Conservation (phyloP, 148 eudicot species). For the Camellia granthamiana region DNA sequence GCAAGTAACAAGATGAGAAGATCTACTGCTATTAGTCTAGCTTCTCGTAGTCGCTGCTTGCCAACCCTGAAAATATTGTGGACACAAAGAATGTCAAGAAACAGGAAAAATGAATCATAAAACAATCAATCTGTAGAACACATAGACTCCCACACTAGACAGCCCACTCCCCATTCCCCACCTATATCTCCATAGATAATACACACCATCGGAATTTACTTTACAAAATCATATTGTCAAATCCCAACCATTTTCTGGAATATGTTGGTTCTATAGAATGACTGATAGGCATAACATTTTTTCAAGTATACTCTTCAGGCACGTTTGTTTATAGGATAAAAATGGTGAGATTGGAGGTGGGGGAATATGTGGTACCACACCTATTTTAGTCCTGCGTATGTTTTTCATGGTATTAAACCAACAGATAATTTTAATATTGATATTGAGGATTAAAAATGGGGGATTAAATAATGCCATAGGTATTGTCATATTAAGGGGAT, state of each 20-base stretch:
- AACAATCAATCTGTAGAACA: background rate
- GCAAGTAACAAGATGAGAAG: slow-evolving; percentile 62
- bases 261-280: background rate
- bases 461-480: too few species aligned
- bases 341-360: too few species aligned
- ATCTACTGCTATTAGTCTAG: slow-evolving; percentile 53
- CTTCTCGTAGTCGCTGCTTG: slow-evolving; percentile 64
- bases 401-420: too few species aligned
- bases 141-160: background rate
- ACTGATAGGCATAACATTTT: background rate
- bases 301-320: background rate
- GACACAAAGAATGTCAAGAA: background rate
- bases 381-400: too few species aligned
- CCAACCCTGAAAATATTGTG: slow-evolving; percentile 34
- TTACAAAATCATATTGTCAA: background rate
- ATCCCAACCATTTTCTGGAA: background rate
- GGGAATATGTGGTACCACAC: too few species aligned
- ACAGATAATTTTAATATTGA: too few species aligned
- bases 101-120: background rate
- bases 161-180: slow-evolving; percentile 5
- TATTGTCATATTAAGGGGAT: too few species aligned
- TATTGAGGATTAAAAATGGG: too few species aligned
- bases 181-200: background rate
- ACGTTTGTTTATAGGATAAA: background rate
- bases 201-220: background rate